Evolutionary conservation across 2,329 filamentous ascomycete species (phyloP).

Genomic region (Botryotinia globosa): DNA sequence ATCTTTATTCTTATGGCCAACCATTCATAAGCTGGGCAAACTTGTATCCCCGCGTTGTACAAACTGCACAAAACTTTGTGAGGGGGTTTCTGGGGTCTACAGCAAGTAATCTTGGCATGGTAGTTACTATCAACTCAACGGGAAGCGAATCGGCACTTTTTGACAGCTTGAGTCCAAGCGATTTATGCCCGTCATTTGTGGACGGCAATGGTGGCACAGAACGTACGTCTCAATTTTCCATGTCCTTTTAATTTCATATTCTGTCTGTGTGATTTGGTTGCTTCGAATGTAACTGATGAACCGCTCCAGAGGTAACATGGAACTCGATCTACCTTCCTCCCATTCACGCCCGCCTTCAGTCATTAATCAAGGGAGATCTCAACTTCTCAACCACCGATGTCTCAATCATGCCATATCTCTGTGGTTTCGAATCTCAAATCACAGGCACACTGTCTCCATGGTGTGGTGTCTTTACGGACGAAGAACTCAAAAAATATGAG

Average conservation of each 20-base stretch:
- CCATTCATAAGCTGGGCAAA: slow-evolving; percentile 63
- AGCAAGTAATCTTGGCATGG: slow-evolving; percentile 50
- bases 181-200: slow-evolving; percentile 58
- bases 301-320: not conserved
- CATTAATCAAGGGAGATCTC: slow-evolving; percentile 45
- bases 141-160: slow-evolving; percentile 52
- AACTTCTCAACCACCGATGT: slow-evolving; percentile 54
- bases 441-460: slow-evolving; percentile 59
- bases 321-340: slow-evolving; percentile 14
- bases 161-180: slow-evolving; percentile 62
- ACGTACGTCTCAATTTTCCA: slow-evolving; percentile 23
- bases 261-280: not conserved
- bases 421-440: slow-evolving; percentile 68
- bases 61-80: slow-evolving; percentile 60
- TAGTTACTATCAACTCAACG: slow-evolving; percentile 57
- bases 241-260: too few species aligned
- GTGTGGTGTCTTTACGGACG: slow-evolving; percentile 59
- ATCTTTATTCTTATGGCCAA: slow-evolving; percentile 46
- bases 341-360: not conserved
- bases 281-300: not conserved
- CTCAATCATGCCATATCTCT: slow-evolving; percentile 63
- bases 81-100: slow-evolving; percentile 59
- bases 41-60: slow-evolving; percentile 61
- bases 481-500: slow-evolving; percentile 62
- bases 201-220: slow-evolving; percentile 52